Evolutionary conservation across 768 basidiomycete genomes (phyloP).

Genomic region (Phlebiopsis gigantea): DNA sequence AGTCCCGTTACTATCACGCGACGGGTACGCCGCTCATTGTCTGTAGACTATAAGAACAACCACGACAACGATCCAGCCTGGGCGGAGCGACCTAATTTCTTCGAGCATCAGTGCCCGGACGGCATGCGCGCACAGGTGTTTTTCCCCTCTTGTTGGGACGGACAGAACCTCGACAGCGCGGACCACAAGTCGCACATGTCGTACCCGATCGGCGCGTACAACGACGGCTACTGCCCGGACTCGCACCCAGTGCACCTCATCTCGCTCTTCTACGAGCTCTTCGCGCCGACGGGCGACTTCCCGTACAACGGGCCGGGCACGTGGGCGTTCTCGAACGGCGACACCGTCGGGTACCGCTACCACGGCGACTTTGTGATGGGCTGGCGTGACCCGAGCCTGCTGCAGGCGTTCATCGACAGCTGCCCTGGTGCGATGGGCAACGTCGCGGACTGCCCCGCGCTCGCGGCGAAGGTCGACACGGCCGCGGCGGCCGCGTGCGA

Average conservation of each 20-base stretch:
- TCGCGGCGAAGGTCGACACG: slow-evolving; percentile 13
- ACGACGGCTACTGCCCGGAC: slow-evolving; percentile 13
- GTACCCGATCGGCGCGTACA: slow-evolving; percentile 20
- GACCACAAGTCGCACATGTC: slow-evolving; percentile 34
- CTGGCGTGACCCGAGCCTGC: slow-evolving; percentile 12
- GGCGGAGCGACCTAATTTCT: slow-evolving; percentile 16
- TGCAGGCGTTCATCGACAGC: slow-evolving; percentile 14
- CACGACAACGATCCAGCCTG: slow-evolving; percentile 15
- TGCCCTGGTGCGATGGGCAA: slow-evolving; percentile 16
- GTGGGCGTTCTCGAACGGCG: slow-evolving; percentile 15
- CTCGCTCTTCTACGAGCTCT: slow-evolving; percentile 16
- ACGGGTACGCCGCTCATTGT: background rate
- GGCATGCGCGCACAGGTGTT: slow-evolving; percentile 25
- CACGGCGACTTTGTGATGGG: slow-evolving; percentile 15
- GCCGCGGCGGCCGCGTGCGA: slow-evolving; percentile 13
- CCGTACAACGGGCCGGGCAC: slow-evolving; percentile 14
- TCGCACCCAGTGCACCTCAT: slow-evolving; percentile 15
- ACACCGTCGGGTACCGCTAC: slow-evolving; percentile 11
- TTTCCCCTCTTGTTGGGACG: slow-evolving; percentile 32
- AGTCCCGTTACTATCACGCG: background rate
- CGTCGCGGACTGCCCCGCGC: slow-evolving; percentile 16
- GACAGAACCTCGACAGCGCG: slow-evolving; percentile 28
- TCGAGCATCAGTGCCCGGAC: slow-evolving; percentile 20
- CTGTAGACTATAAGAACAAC: slow-evolving; percentile 11
- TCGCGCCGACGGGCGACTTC: slow-evolving; percentile 11